Evolutionary conservation across 768 basidiomycete genomes (phyloP), one percentile per base, ranked within the genome.

Genomic region (Rhodotorula graminis): DNA sequence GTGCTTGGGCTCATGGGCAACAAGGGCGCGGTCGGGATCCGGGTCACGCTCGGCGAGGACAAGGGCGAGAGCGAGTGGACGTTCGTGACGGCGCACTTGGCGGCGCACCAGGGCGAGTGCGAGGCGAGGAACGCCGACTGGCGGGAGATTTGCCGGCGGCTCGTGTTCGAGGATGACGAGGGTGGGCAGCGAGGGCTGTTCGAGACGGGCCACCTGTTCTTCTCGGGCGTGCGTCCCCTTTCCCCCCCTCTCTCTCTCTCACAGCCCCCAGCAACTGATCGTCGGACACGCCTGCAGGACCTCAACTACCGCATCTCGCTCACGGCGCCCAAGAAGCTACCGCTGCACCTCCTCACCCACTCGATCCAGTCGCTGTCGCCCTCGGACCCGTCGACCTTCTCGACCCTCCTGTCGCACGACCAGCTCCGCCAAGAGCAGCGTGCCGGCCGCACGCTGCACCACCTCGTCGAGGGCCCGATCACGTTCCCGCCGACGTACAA

Each of bases 21-120:
- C 83, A 98, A 98, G 81, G 93, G 92, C 40, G 94, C 92, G 1
- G 93, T 96, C 6, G 93, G 90, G 23, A 84, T 93, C 55, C 85
- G 94, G 53, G 89, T 98, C 80, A 87, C 89, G 61, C 84, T 93
- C 31, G 16, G 80, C 8, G 44, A 82, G 44, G 86, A 87, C 44
- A 33, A 33, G 19, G 60, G 27, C n/a, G 37, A 25, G 50, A 70
- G 65, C 56, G 50, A 18, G 49, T 70, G 57, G 75, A 96, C 93
- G 23, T 97, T 99, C 77, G 90, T 96, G 42, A 89, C 88, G 79
- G 91, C 92, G 23, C 95, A 99, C 83, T 84, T 99, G 70, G 90
- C 92, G 7, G 89, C 95, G 7, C 89, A 92, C 79, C 87, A 87
- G 50, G 81, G 85, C 53, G 86, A 89, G 68, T 53, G 52, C 67